Conservation (phyloP, 345 rosid genomes). For the Capsella bursapastoris region DNA sequence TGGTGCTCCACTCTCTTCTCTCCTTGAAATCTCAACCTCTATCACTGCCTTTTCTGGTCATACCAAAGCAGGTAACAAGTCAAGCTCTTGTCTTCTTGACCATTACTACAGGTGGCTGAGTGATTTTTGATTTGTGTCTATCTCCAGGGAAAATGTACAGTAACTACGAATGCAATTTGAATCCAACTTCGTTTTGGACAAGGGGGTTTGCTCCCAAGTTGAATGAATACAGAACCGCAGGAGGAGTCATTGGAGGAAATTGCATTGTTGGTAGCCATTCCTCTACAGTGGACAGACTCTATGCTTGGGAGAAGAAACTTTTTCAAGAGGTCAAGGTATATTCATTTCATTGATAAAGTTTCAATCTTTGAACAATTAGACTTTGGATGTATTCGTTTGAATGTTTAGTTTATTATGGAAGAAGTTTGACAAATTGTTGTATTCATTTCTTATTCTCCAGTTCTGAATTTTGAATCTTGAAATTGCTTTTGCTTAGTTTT, state of each 20-base stretch:
- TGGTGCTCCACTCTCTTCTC: slow-evolving; percentile 65
- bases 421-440: neutral
- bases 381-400: neutral
- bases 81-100: neutral
- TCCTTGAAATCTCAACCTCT: slow-evolving; percentile 68
- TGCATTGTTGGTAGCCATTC: slow-evolving; percentile 62
- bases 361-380: neutral
- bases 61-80: slow-evolving; percentile 58
- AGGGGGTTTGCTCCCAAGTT: slow-evolving; percentile 67
- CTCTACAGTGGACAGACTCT: slow-evolving; percentile 82
- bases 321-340: slow-evolving; percentile 89
- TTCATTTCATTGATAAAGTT: neutral
- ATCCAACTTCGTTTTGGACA: slow-evolving; percentile 66
- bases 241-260: slow-evolving; percentile 29
- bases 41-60: slow-evolving; percentile 46
- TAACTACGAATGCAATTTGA: slow-evolving; percentile 67
- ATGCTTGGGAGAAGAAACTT: slow-evolving; percentile 97
- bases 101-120: neutral
- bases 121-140: neutral
- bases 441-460: neutral
- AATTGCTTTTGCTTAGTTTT: slow-evolving; percentile 24
- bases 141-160: slow-evolving; percentile 40
- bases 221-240: slow-evolving; percentile 52
- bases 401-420: neutral
- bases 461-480: slow-evolving; percentile 37